A percentile compares a stretch with the other conserved stretches of the same genome.
These are phyloP conservation scores for Penicillium crustosum DNA, from an alignment of 2,329 filamentous ascomycete genomes.

Conservation along the genomic window DNA sequence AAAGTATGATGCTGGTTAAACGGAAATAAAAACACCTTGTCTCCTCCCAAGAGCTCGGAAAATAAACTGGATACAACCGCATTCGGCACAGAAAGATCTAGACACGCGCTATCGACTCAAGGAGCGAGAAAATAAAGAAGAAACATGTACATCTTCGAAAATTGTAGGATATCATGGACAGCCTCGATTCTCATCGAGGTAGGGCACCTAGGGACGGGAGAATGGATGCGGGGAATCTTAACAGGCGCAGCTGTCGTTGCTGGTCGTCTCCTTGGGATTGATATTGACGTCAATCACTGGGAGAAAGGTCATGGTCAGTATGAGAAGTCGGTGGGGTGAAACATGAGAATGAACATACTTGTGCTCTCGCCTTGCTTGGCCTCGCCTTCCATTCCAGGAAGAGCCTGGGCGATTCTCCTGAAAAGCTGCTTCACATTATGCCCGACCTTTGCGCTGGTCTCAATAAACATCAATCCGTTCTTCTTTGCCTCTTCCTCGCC, in stretches of 20 bases:
- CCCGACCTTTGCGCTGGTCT: conserved; percentile 95
- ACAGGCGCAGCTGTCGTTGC: conserved; percentile 73
- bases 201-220: conserved; percentile 13
- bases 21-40: conserved; percentile 23
- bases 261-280: conserved; percentile 63
- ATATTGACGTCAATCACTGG: conserved; percentile 95
- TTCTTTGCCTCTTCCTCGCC: conserved; percentile 98
- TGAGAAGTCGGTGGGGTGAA: neutral
- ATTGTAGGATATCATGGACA: conserved; percentile 39
- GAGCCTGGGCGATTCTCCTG: conserved; percentile 94
- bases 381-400: conserved; percentile 95
- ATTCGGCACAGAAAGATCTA: conserved; percentile 24
- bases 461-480: conserved; percentile 97
- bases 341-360: conserved; percentile 59
- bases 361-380: conserved; percentile 74
- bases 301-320: conserved; percentile 26
- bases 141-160: conserved; percentile 42
- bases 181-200: conserved; percentile 31
- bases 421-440: conserved; percentile 98
- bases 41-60: conserved; percentile 17
- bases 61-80: conserved; percentile 17
- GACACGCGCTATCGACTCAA: conserved; percentile 35
- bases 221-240: conserved; percentile 34
- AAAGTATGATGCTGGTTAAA: conserved; percentile 23
- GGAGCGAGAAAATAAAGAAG: conserved; percentile 25